Evolutionary conservation across 2,329 filamentous ascomycete genomes (phyloP), one percentile per base, ranked within the genome.

Genomic region (Triangularia verruculosa): DNA sequence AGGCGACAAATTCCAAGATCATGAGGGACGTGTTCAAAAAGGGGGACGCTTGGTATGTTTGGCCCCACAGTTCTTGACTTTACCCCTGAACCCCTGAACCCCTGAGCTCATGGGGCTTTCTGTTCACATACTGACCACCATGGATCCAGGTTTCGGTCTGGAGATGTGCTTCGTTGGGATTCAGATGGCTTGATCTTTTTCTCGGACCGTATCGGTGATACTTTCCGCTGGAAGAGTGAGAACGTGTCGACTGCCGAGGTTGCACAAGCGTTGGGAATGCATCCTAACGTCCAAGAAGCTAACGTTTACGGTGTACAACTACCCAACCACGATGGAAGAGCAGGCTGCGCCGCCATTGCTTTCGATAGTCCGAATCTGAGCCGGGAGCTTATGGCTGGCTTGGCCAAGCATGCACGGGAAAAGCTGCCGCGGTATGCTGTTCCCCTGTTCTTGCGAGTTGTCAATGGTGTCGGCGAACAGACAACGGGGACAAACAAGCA

Each of bases 401-500:
- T 96, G 6, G 88, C 88, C 0, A 71, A 76, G 0, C 87, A 92
- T 70, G 83, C 83, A 0, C 72, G 77, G 9, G 74, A 76, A 4
- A 78, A 78, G 13, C 78, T 96, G 24, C 92, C 93, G 0, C 82
- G 81, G 51, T 96, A 90, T 71, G 92, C 92, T 0, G 84, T 88
- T 1, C 93, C 93, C 0, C 70, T 95, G 1, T 96, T 96, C 76
- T 74, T 97, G 61, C 82, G 93, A n/a, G 75, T 93, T 11, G 83
- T 88, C 13, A 80, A 78, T 32, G 82, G 85, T 32, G 76, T 85
- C 47, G 77, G 79, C 1, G 82, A 86, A 70, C 86, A 89, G 71
- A 83, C 85, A 0, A 96, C 93, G 3, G 92, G 92, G 0, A 97
- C 92, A 43, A 90, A 91, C 71, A 96, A 97, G 81, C 91, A 95